phyloP scores from a whole-genome alignment of 106 monocot species.

The Hemerocallis citrina region DNA sequence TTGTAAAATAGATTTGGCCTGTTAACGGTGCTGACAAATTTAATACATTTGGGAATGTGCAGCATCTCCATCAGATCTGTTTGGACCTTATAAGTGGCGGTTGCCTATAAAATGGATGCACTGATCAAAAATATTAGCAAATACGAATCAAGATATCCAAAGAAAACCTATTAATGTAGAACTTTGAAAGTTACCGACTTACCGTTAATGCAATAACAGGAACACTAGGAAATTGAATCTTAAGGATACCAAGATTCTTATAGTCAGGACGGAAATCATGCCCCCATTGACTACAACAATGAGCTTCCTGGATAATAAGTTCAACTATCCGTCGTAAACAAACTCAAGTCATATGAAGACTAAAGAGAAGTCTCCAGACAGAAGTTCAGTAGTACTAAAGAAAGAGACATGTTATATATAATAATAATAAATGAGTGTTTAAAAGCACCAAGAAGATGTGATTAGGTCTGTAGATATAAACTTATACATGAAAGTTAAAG shows the following conservation, averaged over 20 bases:
- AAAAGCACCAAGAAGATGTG: neutral
- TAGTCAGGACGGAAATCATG: conserved; percentile 99
- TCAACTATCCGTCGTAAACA: conserved; percentile 3
- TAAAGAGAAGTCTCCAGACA: too few relatives aligned
- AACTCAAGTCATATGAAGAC: neutral
- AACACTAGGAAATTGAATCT: conserved; percentile 93
- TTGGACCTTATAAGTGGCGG: conserved; percentile 94
- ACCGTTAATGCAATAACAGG: conserved; percentile 93
- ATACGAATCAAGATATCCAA: neutral
- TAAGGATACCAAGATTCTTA: conserved; percentile 96
- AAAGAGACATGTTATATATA: neutral
- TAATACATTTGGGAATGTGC: conserved; percentile 84
- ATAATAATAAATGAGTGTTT: neutral
- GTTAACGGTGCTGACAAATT: conserved; percentile 90
- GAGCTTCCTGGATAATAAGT: conserved; percentile 73
- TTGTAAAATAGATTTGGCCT: conserved; percentile 91
- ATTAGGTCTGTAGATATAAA: neutral
- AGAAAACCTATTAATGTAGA: neutral
- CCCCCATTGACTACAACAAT: conserved; percentile 99
- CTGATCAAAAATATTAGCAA: neutral
- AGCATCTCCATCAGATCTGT: conserved; percentile 94
- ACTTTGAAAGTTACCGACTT: conserved; percentile 67
- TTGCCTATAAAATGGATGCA: conserved; percentile 53
- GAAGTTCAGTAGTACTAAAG: too few relatives aligned
- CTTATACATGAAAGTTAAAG: neutral